phyloP scores from a whole-genome alignment of 345 rosid genomes.

The Passiflora organensis region DNA sequence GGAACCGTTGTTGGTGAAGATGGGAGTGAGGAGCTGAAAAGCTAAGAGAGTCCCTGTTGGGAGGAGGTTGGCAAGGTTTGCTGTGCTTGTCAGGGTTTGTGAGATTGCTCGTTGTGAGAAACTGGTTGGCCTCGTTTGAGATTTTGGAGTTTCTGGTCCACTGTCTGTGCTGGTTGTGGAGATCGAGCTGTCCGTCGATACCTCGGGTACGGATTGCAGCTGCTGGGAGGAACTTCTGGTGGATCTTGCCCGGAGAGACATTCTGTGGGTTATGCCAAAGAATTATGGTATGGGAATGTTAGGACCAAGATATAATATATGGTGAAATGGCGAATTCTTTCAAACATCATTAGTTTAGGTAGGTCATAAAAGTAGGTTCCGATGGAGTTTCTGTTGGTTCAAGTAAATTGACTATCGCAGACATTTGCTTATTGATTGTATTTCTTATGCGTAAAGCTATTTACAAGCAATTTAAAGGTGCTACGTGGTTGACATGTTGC shows the following conservation, averaged over 20 bases:
- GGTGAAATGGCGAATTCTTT: no score
- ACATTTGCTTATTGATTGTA: no score
- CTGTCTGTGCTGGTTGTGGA: constrained; percentile 14
- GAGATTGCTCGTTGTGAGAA: constrained; percentile 56
- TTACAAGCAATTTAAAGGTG: no score
- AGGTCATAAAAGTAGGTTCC: no score
- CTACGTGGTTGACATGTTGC: no score
- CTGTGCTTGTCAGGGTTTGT: constrained; percentile 69
- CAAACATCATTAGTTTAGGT: no score
- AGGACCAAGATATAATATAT: no score
- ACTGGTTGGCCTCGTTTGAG: constrained; percentile 31
- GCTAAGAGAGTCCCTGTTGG: constrained; percentile 91
- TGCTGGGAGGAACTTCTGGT: constrained; percentile 20
- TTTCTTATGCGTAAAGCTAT: no score
- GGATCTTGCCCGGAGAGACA: constrained; percentile 27
- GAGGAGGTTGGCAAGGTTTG: constrained; percentile 87
- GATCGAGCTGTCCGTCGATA: constrained; percentile 7
- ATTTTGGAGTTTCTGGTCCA: constrained; percentile 32
- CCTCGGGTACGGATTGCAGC: constrained; percentile 8
- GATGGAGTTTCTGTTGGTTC: no score
- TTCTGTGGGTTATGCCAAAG: background rate
- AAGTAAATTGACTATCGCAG: no score
- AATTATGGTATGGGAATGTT: background rate
- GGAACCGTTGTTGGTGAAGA: constrained; percentile 73
- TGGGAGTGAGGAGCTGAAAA: constrained; percentile 72